phyloP scores from a whole-genome alignment of 1,284 basidiomycete species.

The Trichosporon coremiiforme region DNA sequence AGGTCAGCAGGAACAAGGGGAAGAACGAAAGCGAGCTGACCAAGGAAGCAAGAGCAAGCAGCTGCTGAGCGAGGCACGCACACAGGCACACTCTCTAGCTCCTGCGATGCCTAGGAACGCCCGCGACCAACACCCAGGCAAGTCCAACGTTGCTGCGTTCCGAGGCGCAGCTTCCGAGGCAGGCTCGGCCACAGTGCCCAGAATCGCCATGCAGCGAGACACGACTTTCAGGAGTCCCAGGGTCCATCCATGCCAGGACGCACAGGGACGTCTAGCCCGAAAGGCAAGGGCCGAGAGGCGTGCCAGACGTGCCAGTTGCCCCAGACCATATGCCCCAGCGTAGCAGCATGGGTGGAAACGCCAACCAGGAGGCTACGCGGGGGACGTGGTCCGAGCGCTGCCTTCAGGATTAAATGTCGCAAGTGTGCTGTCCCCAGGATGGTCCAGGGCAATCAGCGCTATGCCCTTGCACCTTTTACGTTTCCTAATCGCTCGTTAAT shows the following conservation, averaged over 20 bases:
- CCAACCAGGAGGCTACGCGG: not conserved
- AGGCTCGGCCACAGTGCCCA: not conserved
- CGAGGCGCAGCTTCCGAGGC: not conserved
- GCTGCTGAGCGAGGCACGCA: not conserved
- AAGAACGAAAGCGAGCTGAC: not conserved
- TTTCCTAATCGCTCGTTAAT: not conserved
- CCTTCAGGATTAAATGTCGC: not conserved
- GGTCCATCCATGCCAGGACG: not conserved
- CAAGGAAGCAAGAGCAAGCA: not conserved
- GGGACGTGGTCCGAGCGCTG: conserved; percentile 8
- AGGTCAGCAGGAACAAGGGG: not conserved
- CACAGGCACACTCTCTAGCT: not conserved
- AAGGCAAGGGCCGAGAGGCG: conserved; percentile 9
- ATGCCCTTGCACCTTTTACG: not conserved
- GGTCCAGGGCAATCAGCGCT: too few relatives aligned
- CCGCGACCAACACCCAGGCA: too few relatives aligned
- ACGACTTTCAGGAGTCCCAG: conserved; percentile 1
- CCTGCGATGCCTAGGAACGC: not conserved
- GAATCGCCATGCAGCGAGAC: not conserved
- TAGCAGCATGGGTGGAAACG: not conserved
- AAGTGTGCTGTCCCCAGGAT: conserved; percentile 6
- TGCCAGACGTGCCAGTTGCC: not conserved
- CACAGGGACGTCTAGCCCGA: not conserved
- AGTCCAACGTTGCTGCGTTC: not conserved
- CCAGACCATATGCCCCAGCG: not conserved